Conservation (phyloP, 345 rosid species). For the Acer campestre region DNA sequence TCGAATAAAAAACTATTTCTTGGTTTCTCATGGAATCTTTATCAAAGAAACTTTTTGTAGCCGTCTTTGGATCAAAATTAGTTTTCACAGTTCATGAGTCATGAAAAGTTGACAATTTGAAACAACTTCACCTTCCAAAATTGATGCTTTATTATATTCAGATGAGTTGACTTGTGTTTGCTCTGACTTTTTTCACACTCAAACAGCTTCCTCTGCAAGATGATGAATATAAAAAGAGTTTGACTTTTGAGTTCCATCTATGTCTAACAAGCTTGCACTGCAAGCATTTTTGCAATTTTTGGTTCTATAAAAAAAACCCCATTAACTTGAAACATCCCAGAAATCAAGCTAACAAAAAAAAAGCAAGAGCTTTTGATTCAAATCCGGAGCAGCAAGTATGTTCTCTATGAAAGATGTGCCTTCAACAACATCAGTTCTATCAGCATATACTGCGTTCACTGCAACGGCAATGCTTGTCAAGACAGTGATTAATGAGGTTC, state of each 20-base stretch:
- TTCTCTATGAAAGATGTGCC: conserved; percentile 22
- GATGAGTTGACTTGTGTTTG: too few relatives aligned
- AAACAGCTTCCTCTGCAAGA: not conserved
- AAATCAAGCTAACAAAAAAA: not conserved
- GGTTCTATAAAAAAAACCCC: not conserved
- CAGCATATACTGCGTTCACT: conserved; percentile 19
- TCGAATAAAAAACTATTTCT: too few relatives aligned
- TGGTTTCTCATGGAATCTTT: too few relatives aligned
- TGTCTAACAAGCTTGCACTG: not conserved
- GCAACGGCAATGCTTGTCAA: conserved; percentile 27
- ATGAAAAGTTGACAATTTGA: too few relatives aligned
- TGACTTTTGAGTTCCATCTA: not conserved
- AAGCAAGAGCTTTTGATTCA: not conserved
- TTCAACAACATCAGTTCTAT: conserved; percentile 27
- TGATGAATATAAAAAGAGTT: not conserved
- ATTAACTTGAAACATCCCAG: not conserved
- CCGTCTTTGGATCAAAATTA: too few relatives aligned
- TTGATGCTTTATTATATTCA: too few relatives aligned
- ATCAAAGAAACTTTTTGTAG: too few relatives aligned
- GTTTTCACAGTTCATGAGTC: too few relatives aligned
- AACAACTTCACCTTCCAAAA: too few relatives aligned
- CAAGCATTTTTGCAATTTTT: not conserved
- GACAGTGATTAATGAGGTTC: conserved; percentile 18
- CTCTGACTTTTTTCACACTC: not conserved
- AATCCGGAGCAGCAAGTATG: conserved; percentile 9